phyloP scores from a whole-genome alignment of 2,329 filamentous ascomycete species.

The Beauveria australis region DNA sequence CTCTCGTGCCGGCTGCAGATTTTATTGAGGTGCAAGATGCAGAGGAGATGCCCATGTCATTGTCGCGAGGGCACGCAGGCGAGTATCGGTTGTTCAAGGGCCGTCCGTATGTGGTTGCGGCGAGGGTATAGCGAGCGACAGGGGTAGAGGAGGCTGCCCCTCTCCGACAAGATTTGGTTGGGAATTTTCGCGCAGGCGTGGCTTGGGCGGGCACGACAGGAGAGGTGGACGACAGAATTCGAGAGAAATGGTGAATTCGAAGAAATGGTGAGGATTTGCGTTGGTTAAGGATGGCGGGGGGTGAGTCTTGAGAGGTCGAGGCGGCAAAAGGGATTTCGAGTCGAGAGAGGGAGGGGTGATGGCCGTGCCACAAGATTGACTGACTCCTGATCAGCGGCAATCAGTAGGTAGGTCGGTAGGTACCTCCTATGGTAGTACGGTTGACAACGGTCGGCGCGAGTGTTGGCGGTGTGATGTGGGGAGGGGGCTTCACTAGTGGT shows the following conservation, averaged over 20 bases:
- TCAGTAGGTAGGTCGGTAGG: no score
- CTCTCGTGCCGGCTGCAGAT: conserved; percentile 9
- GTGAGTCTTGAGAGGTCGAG: neutral
- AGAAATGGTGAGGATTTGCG: neutral
- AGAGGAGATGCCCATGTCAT: conserved; percentile 8
- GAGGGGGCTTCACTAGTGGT: neutral
- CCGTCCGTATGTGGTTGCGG: neutral
- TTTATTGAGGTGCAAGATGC: conserved; percentile 4
- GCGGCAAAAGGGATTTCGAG: neutral
- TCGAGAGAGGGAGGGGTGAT: conserved; percentile 9
- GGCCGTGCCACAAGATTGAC: conserved; percentile 7
- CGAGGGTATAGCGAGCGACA: neutral
- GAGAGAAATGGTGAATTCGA: neutral
- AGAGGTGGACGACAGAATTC: neutral
- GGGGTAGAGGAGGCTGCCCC: conserved; percentile 3
- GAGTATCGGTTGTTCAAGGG: neutral
- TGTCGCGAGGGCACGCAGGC: conserved; percentile 8
- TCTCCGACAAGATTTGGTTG: neutral
- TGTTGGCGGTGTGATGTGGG: conserved; percentile 10
- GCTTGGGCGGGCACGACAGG: neutral
- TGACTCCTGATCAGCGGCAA: conserved; percentile 2
- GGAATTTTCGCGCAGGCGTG: conserved; percentile 8
- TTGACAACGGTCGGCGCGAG: conserved; percentile 7
- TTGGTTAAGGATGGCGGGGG: neutral
- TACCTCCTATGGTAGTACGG: neutral